Evolutionary conservation across 148 eudicot genomes (phyloP).

Genomic region (Pouteria glomerata): DNA sequence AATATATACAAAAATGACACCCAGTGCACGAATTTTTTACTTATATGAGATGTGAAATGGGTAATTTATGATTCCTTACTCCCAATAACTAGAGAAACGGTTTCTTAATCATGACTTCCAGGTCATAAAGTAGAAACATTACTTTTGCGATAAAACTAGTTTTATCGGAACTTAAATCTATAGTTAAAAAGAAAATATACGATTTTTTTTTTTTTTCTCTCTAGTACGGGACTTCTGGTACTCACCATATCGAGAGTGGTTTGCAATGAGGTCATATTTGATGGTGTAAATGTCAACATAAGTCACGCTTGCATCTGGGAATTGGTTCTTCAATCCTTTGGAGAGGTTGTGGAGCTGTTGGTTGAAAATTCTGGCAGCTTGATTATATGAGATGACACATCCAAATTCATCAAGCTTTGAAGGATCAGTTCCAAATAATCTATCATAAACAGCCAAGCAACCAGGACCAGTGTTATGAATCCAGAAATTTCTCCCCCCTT

Average conservation of each 20-base stretch:
- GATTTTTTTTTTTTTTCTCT: too few species aligned
- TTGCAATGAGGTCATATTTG: conserved; percentile 69
- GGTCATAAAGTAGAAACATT: too few species aligned
- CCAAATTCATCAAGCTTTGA: conserved; percentile 73
- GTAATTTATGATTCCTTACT: too few species aligned
- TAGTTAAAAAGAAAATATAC: neutral
- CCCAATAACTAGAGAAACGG: too few species aligned
- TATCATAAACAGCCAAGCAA: conserved; percentile 74
- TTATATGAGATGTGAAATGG: too few species aligned
- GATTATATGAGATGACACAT: conserved; percentile 74
- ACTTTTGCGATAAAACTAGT: too few species aligned
- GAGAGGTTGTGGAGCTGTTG: conserved; percentile 74
- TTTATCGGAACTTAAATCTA: neutral
- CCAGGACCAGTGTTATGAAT: conserved; percentile 98
- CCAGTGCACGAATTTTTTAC: too few species aligned
- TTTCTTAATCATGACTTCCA: too few species aligned
- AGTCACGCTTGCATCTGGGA: conserved; percentile 63
- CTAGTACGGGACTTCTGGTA: too few species aligned
- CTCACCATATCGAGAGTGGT: conserved; percentile 81
- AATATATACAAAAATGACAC: too few species aligned
- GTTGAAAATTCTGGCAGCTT: conserved; percentile 76
- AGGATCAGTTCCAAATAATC: conserved; percentile 61
- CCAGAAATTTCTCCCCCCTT: conserved; percentile 90
- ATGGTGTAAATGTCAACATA: conserved; percentile 73
- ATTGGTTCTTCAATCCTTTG: conserved; percentile 61